Evolutionary conservation across 2,329 filamentous ascomycete species (phyloP).

Genomic region (Apiospora pterosperma): DNA sequence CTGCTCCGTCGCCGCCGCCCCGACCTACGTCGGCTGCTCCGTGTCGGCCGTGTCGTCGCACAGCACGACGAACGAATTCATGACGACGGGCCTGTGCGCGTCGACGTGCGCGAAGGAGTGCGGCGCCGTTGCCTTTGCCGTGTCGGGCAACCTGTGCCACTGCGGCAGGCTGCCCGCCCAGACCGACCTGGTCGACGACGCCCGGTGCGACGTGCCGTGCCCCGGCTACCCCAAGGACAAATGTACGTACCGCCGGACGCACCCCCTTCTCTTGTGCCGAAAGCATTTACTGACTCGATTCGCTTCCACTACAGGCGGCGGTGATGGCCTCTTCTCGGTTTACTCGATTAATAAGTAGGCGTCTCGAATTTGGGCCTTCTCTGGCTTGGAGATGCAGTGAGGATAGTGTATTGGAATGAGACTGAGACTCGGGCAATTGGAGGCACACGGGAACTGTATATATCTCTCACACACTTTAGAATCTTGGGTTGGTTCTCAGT

Average conservation of each 20-base stretch:
- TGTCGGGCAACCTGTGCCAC: background rate
- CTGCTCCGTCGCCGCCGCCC: background rate
- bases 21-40: background rate
- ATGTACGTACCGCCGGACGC: background rate
- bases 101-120: background rate
- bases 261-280: too few species aligned
- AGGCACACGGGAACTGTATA: too few species aligned
- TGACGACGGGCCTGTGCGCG: background rate
- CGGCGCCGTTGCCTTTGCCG: background rate
- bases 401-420: too few species aligned
- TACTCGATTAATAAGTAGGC: background rate
- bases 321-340: background rate
- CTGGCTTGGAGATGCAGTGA: too few species aligned
- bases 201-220: constrained; percentile 1
- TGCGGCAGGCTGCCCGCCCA: constrained; percentile 2
- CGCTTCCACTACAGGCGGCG: background rate
- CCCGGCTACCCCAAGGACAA: background rate
- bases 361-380: too few species aligned
- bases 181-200: background rate
- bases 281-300: background rate
- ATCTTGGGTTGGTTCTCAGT: too few species aligned
- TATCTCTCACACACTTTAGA: too few species aligned
- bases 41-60: background rate
- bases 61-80: background rate
- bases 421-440: too few species aligned